Evolutionary conservation across 352 stramenopile genomes (phyloP).

Genomic region (Pseudoperonospora humuli): DNA sequence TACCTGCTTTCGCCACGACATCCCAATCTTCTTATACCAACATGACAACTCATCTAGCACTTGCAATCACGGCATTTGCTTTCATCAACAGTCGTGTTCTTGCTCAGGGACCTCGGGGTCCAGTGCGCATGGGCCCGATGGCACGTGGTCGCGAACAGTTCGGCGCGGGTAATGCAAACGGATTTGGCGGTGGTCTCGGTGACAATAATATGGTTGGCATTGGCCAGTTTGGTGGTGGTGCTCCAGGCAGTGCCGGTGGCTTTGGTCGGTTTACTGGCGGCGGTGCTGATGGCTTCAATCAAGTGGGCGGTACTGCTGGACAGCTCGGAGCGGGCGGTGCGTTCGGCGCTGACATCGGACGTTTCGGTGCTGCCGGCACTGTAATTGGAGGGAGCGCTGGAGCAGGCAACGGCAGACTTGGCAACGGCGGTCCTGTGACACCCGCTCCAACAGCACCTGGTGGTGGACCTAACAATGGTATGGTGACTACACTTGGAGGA

Average conservation of each 20-base stretch:
- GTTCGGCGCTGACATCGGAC: not conserved
- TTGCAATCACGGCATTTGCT: slow-evolving; percentile 10
- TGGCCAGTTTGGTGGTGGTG: not conserved
- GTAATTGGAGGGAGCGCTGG: not conserved
- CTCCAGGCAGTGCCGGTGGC: not conserved
- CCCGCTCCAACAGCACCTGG: slow-evolving; percentile 15
- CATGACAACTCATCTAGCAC: slow-evolving; percentile 17
- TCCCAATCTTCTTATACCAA: not conserved
- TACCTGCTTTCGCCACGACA: not conserved
- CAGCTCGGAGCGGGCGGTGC: slow-evolving; percentile 1
- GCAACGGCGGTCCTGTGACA: slow-evolving; percentile 4
- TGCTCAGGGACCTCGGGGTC: slow-evolving; percentile 15
- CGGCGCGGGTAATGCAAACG: not conserved
- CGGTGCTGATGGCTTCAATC: slow-evolving; percentile 5
- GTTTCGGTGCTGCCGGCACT: not conserved
- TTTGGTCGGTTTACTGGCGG: slow-evolving; percentile 4
- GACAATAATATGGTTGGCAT: not conserved
- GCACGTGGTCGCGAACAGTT: slow-evolving; percentile 1
- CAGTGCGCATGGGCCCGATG: slow-evolving; percentile 4
- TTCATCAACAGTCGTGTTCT: slow-evolving; percentile 8
- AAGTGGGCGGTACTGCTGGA: not conserved
- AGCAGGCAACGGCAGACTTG: not conserved
- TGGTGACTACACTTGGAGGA: slow-evolving; percentile 1
- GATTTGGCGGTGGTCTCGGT: slow-evolving; percentile 2
- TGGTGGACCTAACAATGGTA: not conserved